phyloP scores from a whole-genome alignment of 805 yeast genomes.

The Kuraishia ogatae region DNA sequence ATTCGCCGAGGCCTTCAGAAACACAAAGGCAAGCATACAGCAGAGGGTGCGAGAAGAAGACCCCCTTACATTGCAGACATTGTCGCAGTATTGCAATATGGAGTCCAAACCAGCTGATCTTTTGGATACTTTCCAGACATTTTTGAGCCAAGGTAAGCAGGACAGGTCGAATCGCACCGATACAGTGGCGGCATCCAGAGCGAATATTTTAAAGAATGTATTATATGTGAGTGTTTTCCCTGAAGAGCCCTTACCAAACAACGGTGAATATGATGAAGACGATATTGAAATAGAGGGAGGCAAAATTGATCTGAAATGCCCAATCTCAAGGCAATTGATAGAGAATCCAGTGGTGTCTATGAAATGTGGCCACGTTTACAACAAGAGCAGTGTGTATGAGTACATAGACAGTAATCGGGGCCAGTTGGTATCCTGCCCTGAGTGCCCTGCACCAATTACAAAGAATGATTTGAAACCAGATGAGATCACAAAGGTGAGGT shows the following conservation, averaged over 20 bases:
- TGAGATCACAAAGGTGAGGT: conserved; percentile 45
- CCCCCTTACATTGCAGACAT: conserved; percentile 14
- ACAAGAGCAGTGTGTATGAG: conserved; percentile 32
- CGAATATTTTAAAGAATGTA: conserved; percentile 1
- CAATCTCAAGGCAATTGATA: conserved; percentile 47
- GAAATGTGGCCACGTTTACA: conserved; percentile 57
- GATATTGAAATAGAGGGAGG: conserved; percentile 68
- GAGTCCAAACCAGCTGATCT: background rate
- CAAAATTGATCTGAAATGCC: conserved; percentile 57
- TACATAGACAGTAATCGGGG: conserved; percentile 20
- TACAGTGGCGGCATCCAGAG: background rate
- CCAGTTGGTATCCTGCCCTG: conserved; percentile 39
- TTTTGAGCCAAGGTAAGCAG: conserved; percentile 4
- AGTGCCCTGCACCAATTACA: conserved; percentile 31
- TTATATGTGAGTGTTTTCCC: conserved; percentile 49
- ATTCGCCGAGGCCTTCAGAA: background rate
- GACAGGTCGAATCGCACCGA: background rate
- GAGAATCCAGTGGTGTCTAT: conserved; percentile 45
- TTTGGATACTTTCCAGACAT: conserved; percentile 14
- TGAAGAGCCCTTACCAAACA: conserved; percentile 48
- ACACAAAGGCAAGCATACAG: conserved; percentile 5
- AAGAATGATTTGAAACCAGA: conserved; percentile 35
- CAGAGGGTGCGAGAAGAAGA: conserved; percentile 15
- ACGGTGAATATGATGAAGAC: conserved; percentile 32
- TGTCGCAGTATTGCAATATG: conserved; percentile 13